These are phyloP conservation scores for Nematocida sp. DNA, from an alignment of 371 early-diverging fungal genomes.

Conservation along the genomic window DNA sequence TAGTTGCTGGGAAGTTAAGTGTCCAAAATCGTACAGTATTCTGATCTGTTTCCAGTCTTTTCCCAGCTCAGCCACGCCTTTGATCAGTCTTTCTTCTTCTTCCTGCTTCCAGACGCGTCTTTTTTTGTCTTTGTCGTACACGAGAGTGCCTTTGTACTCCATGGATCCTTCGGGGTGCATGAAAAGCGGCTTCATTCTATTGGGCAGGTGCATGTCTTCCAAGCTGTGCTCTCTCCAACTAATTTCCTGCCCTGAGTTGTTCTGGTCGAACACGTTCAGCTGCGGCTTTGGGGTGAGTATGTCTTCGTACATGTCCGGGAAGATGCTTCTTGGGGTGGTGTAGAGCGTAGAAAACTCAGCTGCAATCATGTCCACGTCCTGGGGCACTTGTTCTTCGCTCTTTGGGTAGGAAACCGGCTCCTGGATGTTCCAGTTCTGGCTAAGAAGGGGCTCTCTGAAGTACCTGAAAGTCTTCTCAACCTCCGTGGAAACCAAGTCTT, in stretches of 20 bases:
- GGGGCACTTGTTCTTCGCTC: no score
- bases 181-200: neutral
- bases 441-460: no score
- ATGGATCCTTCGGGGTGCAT: neutral
- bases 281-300: no score
- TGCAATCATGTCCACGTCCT: no score
- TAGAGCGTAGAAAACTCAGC: no score
- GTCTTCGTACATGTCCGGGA: no score
- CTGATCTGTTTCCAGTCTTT: constrained; percentile 12
- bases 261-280: neutral
- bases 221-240: neutral
- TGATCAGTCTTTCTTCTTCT: constrained; percentile 19
- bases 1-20: constrained; percentile 21
- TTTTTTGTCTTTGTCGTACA: constrained; percentile 1
- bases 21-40: neutral
- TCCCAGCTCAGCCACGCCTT: neutral
- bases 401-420: no score
- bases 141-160: neutral
- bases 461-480: no score
- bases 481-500: no score
- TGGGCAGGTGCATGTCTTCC: no score
- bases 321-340: no score
- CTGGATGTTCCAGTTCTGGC: no score
- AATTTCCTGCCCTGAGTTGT: neutral
- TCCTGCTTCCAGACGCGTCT: constrained; percentile 1